These are phyloP conservation scores for Phoma sp. DNA, from an alignment of 2,329 filamentous ascomycete genomes.

Conservation along the genomic window DNA sequence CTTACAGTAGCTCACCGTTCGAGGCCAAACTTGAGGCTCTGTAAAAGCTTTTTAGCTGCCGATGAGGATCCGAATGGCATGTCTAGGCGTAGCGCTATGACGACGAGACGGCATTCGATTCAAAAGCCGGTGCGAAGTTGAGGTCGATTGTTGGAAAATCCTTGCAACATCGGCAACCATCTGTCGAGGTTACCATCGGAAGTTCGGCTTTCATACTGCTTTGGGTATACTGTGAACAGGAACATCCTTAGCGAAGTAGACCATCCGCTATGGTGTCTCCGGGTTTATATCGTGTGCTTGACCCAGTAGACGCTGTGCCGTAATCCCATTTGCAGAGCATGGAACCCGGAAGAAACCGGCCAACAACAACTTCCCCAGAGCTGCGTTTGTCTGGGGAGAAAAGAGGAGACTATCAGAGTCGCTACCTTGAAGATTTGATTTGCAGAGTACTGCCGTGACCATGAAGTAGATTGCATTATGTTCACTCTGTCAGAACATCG, in stretches of 20 bases:
- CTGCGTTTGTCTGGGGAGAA: conserved; percentile 4
- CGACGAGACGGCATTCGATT: conserved; percentile 9
- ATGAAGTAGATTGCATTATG: too few relatives aligned
- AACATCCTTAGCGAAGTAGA: conserved; percentile 11
- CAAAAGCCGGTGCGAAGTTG: conserved; percentile 14
- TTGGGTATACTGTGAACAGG: conserved; percentile 9
- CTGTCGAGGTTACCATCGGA: conserved; percentile 10
- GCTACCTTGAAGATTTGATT: too few relatives aligned
- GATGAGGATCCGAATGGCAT: conserved; percentile 9
- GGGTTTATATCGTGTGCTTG: conserved; percentile 6
- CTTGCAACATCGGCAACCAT: conserved; percentile 9
- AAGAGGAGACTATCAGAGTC: background rate
- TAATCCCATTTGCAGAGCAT: background rate
- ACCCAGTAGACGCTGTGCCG: conserved; percentile 10
- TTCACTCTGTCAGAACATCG: too few relatives aligned
- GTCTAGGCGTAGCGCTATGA: conserved; percentile 12
- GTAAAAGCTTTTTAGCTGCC: conserved; percentile 17
- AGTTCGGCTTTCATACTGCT: conserved; percentile 11
- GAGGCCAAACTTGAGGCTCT: conserved; percentile 6
- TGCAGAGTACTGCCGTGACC: too few relatives aligned
- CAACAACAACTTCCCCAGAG: conserved; percentile 8
- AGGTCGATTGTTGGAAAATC: conserved; percentile 6
- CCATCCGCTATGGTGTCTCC: conserved; percentile 9
- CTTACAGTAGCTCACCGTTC: conserved; percentile 9
- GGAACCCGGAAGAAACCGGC: conserved; percentile 13